Evolutionary conservation across 257 asterid species (phyloP).

Genomic region (Solanum pimpinellifolium): DNA sequence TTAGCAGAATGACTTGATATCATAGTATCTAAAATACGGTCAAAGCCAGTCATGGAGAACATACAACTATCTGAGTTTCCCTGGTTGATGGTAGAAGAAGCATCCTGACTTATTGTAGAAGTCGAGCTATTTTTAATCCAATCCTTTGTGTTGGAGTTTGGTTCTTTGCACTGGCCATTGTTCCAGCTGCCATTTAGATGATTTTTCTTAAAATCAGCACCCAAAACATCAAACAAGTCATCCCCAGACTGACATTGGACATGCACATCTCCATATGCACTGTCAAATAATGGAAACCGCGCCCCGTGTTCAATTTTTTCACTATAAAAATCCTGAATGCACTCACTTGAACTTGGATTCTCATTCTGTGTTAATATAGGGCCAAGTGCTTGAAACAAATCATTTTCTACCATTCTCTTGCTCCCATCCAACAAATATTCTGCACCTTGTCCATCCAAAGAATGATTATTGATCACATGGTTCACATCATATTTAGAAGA

Average conservation of each 20-base stretch:
- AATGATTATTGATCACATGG: conserved; percentile 11
- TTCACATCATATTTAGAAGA: conserved; percentile 15
- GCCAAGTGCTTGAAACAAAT: conserved; percentile 18
- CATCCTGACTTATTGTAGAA: conserved; percentile 17
- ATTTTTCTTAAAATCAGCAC: conserved; percentile 64
- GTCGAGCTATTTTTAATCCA: conserved; percentile 13
- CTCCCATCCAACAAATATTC: conserved; percentile 8
- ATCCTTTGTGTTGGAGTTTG: conserved; percentile 13
- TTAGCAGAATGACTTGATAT: conserved; percentile 30
- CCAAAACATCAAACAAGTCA: conserved; percentile 78
- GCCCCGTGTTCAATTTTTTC: conserved; percentile 16
- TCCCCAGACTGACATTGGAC: conserved; percentile 37
- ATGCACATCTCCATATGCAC: conserved; percentile 20
- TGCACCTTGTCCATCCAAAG: conserved; percentile 9
- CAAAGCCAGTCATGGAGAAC: conserved; percentile 27
- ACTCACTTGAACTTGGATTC: conserved; percentile 11
- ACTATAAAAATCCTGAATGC: conserved; percentile 19
- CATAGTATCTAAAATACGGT: conserved; percentile 70
- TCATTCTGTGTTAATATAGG: conserved; percentile 10
- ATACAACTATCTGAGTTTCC: conserved; percentile 41
- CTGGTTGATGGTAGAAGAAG: conserved; percentile 27
- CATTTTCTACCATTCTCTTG: conserved; percentile 9
- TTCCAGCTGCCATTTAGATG: conserved; percentile 39
- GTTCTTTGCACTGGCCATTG: conserved; percentile 15
- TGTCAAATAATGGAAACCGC: conserved; percentile 4